These are phyloP conservation scores for Globisporangium heterothallicum DNA, from an alignment of 352 stramenopile genomes.

Conservation along the genomic window DNA sequence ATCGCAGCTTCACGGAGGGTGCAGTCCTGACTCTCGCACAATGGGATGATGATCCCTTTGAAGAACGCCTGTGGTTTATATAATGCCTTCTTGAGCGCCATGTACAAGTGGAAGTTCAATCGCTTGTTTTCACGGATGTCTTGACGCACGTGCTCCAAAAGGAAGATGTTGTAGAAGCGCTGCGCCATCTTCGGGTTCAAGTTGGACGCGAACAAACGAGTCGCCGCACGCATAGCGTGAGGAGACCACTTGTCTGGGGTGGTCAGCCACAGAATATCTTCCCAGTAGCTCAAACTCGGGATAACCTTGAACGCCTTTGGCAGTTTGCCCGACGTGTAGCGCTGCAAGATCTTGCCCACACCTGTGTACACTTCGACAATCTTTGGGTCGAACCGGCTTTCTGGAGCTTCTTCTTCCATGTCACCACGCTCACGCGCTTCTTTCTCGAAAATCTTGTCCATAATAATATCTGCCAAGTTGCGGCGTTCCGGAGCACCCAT, in stretches of 20 bases:
- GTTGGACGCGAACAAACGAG: slow-evolving; percentile 98
- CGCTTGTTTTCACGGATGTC: slow-evolving; percentile 97
- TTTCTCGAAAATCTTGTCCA: slow-evolving; percentile 99
- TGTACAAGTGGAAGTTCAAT: slow-evolving; percentile 99
- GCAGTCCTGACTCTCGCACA: slow-evolving; percentile 93
- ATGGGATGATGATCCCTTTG: slow-evolving; percentile 98
- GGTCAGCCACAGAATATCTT: slow-evolving; percentile 97
- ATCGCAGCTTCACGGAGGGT: slow-evolving; percentile 97
- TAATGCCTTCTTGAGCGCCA: slow-evolving; percentile 97
- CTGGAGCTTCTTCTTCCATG: slow-evolving; percentile 48
- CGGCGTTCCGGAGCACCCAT: slow-evolving; percentile 76
- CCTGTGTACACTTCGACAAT: slow-evolving; percentile 98
- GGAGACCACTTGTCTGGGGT: slow-evolving; percentile 97
- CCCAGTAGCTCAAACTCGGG: slow-evolving; percentile 98
- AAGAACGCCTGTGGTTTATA: slow-evolving; percentile 99
- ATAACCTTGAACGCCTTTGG: slow-evolving; percentile 99
- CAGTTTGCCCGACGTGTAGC: slow-evolving; percentile 98
- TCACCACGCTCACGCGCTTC: slow-evolving; percentile 82
- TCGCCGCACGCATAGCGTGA: slow-evolving; percentile 97
- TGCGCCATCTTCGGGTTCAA: slow-evolving; percentile 99
- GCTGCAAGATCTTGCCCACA: slow-evolving; percentile 96
- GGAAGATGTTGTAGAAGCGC: slow-evolving; percentile 98
- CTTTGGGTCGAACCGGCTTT: slow-evolving; percentile 88
- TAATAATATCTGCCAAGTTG: slow-evolving; percentile 99
- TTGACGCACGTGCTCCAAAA: slow-evolving; percentile 95